Base-by-base conservation (phyloP, 768 basidiomycete genomes). In the Tulasnella sp. region DNA sequence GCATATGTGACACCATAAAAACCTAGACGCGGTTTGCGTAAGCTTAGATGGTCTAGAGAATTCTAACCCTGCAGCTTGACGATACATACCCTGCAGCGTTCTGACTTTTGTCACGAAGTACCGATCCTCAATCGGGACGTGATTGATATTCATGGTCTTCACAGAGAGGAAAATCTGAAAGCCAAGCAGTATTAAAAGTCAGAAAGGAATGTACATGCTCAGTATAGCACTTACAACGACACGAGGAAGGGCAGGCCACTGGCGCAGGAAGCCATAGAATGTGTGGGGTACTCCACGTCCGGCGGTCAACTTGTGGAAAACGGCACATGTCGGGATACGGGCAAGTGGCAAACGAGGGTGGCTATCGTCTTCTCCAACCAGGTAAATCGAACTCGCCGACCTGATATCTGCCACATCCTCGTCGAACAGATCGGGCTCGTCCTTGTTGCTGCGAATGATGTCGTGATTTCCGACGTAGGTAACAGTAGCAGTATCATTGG, bases 161-260 rank as follows among this genome's bases (percentile, higher is more conserved):
- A 82, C 77, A 0, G 81, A 80, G 12, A 85, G 71, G 70, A 86
- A 85, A 34, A 86, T 76, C 78, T 83, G 7, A 50, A 11, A 38
- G 5, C 5, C 34, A 15, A 38, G 34, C 34, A 38, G 15, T 38
- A 38, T 38, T 15, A 15, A 38, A 38, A 38, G 34, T 5, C 34
- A 38, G 34, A 38, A 38, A 15, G n/a, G n/a, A n/a, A n/a, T n/a
- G n/a, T n/a, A n/a, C n/a, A n/a, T n/a, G n/a, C n/a, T n/a, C n/a
- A n/a, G n/a, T n/a, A n/a, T n/a, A n/a, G n/a, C 22, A 75, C 80
- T 63, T 63, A 82, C 82, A n/a, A 82, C 77, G 25, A 85, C 76
- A 2, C 76, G 73, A 34, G 84, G 84, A n/a, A 87, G 73, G 15
- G 82, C 77, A 21, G 83, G 83, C 80, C 82, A 82, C 65, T 80